Percentiles rank a stretch among this genome's conserved stretches.
phyloP scores from a whole-genome alignment of 306 rosid species.

The Acacia crassicarpa region DNA sequence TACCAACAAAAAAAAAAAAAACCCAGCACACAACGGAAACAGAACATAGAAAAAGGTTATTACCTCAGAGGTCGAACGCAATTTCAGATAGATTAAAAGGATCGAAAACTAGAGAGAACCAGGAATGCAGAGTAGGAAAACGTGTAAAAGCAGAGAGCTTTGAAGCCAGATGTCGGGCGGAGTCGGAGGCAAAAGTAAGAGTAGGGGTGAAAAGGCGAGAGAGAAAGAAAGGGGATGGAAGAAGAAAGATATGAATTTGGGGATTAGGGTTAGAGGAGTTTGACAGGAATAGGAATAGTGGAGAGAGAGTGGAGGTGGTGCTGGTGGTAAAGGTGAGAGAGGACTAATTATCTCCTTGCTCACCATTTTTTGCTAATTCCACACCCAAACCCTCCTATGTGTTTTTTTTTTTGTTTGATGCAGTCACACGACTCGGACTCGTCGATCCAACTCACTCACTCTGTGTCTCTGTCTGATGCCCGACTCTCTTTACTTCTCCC shows the following conservation, averaged over 20 bases:
- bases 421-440: slow-evolving; percentile 42
- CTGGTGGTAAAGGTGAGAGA: slow-evolving; percentile 40
- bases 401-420: slow-evolving; percentile 32
- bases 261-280: slow-evolving; percentile 42
- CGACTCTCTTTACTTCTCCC: slow-evolving; percentile 16
- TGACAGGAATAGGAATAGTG: slow-evolving; percentile 33
- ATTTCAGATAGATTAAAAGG: slow-evolving; percentile 1
- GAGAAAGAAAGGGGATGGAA: slow-evolving; percentile 4
- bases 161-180: slow-evolving; percentile 10
- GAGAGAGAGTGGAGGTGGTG: slow-evolving; percentile 42
- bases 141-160: slow-evolving; percentile 17
- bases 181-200: neutral
- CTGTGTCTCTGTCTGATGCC: slow-evolving; percentile 22
- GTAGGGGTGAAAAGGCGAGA: slow-evolving; percentile 4
- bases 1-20: neutral
- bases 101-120: slow-evolving; percentile 5
- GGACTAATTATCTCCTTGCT: slow-evolving; percentile 54
- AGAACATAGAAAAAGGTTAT: neutral
- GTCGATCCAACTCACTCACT: slow-evolving; percentile 20
- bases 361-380: slow-evolving; percentile 77
- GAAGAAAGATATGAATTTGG: slow-evolving; percentile 15
- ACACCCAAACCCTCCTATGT: slow-evolving; percentile 44
- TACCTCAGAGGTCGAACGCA: slow-evolving; percentile 30
- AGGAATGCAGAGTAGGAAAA: neutral
- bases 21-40: slow-evolving; percentile 9